Evolutionary conservation across 768 basidiomycete genomes (phyloP).

Genomic region (Tylopilus intermedius): DNA sequence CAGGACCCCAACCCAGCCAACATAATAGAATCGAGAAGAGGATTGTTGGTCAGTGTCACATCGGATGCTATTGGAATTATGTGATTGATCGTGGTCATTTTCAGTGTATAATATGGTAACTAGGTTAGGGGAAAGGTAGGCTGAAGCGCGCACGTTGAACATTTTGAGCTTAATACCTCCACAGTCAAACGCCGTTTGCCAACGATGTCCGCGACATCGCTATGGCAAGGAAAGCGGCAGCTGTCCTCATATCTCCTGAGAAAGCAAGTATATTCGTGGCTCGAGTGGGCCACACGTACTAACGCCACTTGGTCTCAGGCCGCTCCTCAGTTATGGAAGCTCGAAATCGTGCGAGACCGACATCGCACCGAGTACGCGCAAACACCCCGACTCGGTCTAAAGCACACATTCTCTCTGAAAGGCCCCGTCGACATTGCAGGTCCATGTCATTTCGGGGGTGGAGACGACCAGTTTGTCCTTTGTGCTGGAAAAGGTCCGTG

Average conservation of each 20-base stretch:
- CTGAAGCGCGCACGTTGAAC: neutral
- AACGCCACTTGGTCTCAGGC: slow-evolving; percentile 38
- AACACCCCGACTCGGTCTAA: slow-evolving; percentile 34
- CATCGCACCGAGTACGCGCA: slow-evolving; percentile 33
- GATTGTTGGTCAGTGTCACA: slow-evolving; percentile 39
- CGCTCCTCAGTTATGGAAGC: slow-evolving; percentile 74
- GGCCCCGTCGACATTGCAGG: slow-evolving; percentile 68
- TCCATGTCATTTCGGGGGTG: slow-evolving; percentile 80
- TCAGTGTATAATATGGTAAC: slow-evolving; percentile 46
- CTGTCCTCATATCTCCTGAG: slow-evolving; percentile 39
- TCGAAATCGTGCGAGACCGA: slow-evolving; percentile 57
- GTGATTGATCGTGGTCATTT: slow-evolving; percentile 1
- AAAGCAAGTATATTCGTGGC: slow-evolving; percentile 16
- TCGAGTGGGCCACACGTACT: slow-evolving; percentile 7
- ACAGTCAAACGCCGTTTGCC: slow-evolving; percentile 50
- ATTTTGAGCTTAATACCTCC: slow-evolving; percentile 10
- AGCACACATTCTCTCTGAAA: slow-evolving; percentile 74
- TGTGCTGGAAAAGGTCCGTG: slow-evolving; percentile 68
- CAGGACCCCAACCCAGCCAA: slow-evolving; percentile 28
- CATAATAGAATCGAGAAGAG: slow-evolving; percentile 50
- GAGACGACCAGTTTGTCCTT: slow-evolving; percentile 71
- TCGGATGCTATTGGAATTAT: neutral
- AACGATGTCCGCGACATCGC: slow-evolving; percentile 53
- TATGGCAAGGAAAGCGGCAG: slow-evolving; percentile 40
- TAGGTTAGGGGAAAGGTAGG: slow-evolving; percentile 42